phyloP scores from a whole-genome alignment of 1,139 yeast genomes.

The Arxiozyma telluris region DNA sequence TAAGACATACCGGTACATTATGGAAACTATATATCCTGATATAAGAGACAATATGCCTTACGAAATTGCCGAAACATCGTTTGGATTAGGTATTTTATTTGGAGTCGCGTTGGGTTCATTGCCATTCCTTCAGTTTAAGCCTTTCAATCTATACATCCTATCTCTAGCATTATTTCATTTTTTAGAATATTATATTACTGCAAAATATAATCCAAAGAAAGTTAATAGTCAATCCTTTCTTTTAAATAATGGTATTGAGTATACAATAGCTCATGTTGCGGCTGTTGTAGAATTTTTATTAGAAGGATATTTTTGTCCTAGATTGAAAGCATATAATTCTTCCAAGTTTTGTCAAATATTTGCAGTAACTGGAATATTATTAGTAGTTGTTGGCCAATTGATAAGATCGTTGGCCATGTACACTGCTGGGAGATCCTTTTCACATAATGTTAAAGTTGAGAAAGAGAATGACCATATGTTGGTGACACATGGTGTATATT shows the following conservation, averaged over 20 bases:
- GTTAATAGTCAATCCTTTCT: slow-evolving; percentile 71
- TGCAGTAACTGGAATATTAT: slow-evolving; percentile 38
- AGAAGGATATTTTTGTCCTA: slow-evolving; percentile 36
- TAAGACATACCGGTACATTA: neutral
- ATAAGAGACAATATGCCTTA: slow-evolving; percentile 32
- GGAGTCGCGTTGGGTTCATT: slow-evolving; percentile 33
- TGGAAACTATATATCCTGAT: slow-evolving; percentile 21
- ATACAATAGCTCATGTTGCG: slow-evolving; percentile 52
- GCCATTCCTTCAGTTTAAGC: slow-evolving; percentile 29
- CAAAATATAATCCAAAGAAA: slow-evolving; percentile 56
- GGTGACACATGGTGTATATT: slow-evolving; percentile 67
- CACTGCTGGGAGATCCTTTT: slow-evolving; percentile 81
- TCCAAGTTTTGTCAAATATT: slow-evolving; percentile 9
- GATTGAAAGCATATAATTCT: slow-evolving; percentile 16
- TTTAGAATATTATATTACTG: slow-evolving; percentile 72
- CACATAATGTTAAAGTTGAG: slow-evolving; percentile 60
- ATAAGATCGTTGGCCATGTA: slow-evolving; percentile 72
- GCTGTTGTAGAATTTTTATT: slow-evolving; percentile 43
- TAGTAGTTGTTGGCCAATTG: slow-evolving; percentile 53
- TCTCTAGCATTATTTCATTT: slow-evolving; percentile 61
- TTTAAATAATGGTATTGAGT: slow-evolving; percentile 57
- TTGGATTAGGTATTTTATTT: slow-evolving; percentile 33
- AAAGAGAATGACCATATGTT: slow-evolving; percentile 50
- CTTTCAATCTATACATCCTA: slow-evolving; percentile 42
- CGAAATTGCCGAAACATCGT: slow-evolving; percentile 35